Percentiles rank a stretch among this genome's conserved stretches.
These are phyloP conservation scores for Nematocida major DNA, from an alignment of 371 early-diverging fungal genomes.

Conservation along the genomic window DNA sequence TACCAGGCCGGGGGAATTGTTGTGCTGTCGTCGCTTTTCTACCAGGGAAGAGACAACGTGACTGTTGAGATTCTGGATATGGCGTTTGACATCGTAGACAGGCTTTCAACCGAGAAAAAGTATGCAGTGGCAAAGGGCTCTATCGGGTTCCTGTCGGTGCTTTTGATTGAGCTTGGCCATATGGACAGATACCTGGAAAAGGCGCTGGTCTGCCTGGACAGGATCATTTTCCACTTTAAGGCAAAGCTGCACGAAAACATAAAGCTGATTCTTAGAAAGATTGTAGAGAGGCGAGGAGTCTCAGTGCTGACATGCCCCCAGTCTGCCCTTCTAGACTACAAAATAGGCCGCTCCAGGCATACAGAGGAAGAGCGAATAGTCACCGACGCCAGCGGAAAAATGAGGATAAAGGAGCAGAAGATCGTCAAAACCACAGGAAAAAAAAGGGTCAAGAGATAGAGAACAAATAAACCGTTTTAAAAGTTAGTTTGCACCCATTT, in stretches of 20 bases:
- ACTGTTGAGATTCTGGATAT: conserved; percentile 10
- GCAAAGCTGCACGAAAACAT: conserved; percentile 37
- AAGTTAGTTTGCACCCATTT: no score
- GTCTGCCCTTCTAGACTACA: conserved; percentile 3
- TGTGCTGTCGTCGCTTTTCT: conserved; percentile 13
- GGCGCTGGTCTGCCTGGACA: conserved; percentile 37
- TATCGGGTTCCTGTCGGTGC: conserved; percentile 22
- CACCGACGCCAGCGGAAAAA: background rate
- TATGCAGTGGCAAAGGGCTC: conserved; percentile 20
- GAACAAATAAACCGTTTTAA: no score
- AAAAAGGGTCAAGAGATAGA: background rate
- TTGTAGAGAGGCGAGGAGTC: background rate
- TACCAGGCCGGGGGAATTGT: conserved; percentile 41
- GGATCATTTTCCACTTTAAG: conserved; percentile 40
- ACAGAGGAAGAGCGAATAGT: conserved; percentile 18
- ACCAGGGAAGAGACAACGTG: conserved; percentile 33
- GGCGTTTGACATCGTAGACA: conserved; percentile 15
- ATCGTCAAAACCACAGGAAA: background rate
- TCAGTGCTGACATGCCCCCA: background rate
- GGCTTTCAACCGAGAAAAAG: conserved; percentile 15
- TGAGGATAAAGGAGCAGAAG: conserved; percentile 11
- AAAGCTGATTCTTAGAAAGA: conserved; percentile 28
- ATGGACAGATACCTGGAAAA: conserved; percentile 22
- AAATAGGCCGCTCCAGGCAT: background rate
- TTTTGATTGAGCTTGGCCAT: background rate